Conservation (phyloP, 2,329 filamentous ascomycete genomes). For the Nemania sp. region DNA sequence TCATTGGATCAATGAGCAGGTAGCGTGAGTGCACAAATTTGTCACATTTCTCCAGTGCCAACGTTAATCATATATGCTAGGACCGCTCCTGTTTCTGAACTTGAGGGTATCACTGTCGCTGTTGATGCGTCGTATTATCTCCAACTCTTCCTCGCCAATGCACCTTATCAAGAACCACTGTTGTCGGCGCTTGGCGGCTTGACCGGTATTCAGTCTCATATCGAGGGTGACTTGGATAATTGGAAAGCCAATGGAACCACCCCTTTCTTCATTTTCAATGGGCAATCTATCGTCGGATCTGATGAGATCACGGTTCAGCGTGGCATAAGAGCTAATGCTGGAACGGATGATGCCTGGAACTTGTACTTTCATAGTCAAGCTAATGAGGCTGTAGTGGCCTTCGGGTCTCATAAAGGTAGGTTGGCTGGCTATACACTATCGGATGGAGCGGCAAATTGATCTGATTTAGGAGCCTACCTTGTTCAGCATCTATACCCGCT, state of each 20-base stretch:
- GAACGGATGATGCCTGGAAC: constrained; percentile 81
- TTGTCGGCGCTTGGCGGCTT: constrained; percentile 87
- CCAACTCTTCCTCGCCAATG: constrained; percentile 71
- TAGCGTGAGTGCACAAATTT: constrained; percentile 32
- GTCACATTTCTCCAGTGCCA: not conserved
- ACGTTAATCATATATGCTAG: constrained; percentile 42
- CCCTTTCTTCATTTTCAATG: constrained; percentile 92
- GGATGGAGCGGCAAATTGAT: constrained; percentile 19
- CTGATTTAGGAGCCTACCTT: constrained; percentile 64
- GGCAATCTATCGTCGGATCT: constrained; percentile 76
- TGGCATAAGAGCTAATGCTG: constrained; percentile 66
- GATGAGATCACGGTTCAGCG: constrained; percentile 69
- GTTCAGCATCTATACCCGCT: constrained; percentile 75
- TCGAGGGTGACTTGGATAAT: constrained; percentile 74
- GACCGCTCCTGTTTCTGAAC: constrained; percentile 66
- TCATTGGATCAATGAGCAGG: constrained; percentile 46
- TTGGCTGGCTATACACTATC: no score
- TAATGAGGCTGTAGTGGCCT: constrained; percentile 79
- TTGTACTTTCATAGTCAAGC: constrained; percentile 82
- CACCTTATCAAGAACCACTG: constrained; percentile 79
- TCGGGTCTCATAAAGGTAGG: constrained; percentile 75
- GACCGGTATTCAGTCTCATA: constrained; percentile 74
- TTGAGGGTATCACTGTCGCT: constrained; percentile 69
- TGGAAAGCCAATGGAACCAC: constrained; percentile 72
- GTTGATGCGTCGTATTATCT: constrained; percentile 77